A percentile compares a stretch with the other conserved stretches of the same genome.
Conservation (phyloP, 495 filamentous ascomycete genomes). For the Penicillium atrosanguineum region DNA sequence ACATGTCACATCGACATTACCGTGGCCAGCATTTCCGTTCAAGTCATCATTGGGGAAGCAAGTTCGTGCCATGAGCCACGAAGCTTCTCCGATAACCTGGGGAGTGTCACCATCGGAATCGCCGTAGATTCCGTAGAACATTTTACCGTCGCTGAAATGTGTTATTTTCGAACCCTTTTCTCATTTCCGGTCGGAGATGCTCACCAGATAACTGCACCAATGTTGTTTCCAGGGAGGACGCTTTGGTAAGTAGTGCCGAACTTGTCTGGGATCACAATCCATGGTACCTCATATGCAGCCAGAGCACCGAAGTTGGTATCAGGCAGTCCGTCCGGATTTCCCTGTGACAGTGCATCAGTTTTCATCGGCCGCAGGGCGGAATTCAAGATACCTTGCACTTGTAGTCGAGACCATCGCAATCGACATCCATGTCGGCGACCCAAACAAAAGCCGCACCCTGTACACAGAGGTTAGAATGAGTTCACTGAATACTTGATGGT, state of each 20-base stretch:
- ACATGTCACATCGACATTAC: slow-evolving; percentile 35
- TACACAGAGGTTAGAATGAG: neutral
- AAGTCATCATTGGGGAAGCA: slow-evolving; percentile 37
- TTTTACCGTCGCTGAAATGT: slow-evolving; percentile 27
- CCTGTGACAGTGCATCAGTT: slow-evolving; percentile 13
- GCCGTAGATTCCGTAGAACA: slow-evolving; percentile 42
- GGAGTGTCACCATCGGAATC: slow-evolving; percentile 36
- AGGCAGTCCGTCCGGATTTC: slow-evolving; percentile 32
- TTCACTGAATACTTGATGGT: neutral
- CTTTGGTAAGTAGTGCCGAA: slow-evolving; percentile 24
- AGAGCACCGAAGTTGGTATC: slow-evolving; percentile 38
- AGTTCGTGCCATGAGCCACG: slow-evolving; percentile 39
- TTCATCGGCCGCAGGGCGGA: neutral
- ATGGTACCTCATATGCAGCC: slow-evolving; percentile 39
- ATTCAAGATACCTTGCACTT: slow-evolving; percentile 24
- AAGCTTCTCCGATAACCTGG: slow-evolving; percentile 38
- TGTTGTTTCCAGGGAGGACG: slow-evolving; percentile 32
- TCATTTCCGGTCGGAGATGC: neutral
- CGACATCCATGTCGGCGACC: slow-evolving; percentile 40
- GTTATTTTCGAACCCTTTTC: neutral
- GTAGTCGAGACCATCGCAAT: slow-evolving; percentile 38
- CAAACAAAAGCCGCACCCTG: slow-evolving; percentile 37
- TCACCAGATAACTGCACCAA: slow-evolving; percentile 41
- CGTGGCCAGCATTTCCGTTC: slow-evolving; percentile 32
- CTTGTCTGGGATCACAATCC: slow-evolving; percentile 36